Conservation (phyloP, 148 eudicot genomes). For the Chenopodium formosanum region DNA sequence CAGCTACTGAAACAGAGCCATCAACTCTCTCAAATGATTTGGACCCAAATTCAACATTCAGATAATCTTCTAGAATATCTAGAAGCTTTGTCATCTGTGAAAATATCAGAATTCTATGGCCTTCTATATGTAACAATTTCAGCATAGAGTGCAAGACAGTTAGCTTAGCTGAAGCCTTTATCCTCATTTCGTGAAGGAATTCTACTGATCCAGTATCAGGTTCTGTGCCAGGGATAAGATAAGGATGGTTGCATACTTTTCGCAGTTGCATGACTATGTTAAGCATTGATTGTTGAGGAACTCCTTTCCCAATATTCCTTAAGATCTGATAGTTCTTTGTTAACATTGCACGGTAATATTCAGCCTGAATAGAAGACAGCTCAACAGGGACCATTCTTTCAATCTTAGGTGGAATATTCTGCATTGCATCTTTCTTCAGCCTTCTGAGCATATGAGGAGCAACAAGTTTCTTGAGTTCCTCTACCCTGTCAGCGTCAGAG, state of each 20-base stretch:
- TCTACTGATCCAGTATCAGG: slow-evolving; percentile 93
- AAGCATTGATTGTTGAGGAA: slow-evolving; percentile 92
- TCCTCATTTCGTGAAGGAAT: slow-evolving; percentile 97
- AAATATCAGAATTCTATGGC: slow-evolving; percentile 92
- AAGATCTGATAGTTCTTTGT: slow-evolving; percentile 93
- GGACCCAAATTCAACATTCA: slow-evolving; percentile 86
- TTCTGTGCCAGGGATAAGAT: slow-evolving; percentile 96
- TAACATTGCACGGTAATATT: slow-evolving; percentile 96
- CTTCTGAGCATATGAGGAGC: slow-evolving; percentile 99
- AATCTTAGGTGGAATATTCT: slow-evolving; percentile 96
- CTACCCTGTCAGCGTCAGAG: slow-evolving; percentile 84
- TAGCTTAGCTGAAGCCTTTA: slow-evolving; percentile 97
- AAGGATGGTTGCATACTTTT: slow-evolving; percentile 97
- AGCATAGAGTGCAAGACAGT: slow-evolving; percentile 95
- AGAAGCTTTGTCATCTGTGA: slow-evolving; percentile 98
- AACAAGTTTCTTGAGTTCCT: slow-evolving; percentile 92
- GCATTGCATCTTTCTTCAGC: slow-evolving; percentile 95
- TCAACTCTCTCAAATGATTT: slow-evolving; percentile 95
- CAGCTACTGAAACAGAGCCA: slow-evolving; percentile 93
- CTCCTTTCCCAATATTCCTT: slow-evolving; percentile 90
- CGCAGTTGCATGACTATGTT: slow-evolving; percentile 97
- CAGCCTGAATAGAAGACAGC: slow-evolving; percentile 91
- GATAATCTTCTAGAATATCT: slow-evolving; percentile 94
- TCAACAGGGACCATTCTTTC: slow-evolving; percentile 98
- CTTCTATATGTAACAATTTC: slow-evolving; percentile 68